These are phyloP conservation scores for Russula dissimulans DNA, from an alignment of 768 basidiomycete genomes.

Conservation along the genomic window DNA sequence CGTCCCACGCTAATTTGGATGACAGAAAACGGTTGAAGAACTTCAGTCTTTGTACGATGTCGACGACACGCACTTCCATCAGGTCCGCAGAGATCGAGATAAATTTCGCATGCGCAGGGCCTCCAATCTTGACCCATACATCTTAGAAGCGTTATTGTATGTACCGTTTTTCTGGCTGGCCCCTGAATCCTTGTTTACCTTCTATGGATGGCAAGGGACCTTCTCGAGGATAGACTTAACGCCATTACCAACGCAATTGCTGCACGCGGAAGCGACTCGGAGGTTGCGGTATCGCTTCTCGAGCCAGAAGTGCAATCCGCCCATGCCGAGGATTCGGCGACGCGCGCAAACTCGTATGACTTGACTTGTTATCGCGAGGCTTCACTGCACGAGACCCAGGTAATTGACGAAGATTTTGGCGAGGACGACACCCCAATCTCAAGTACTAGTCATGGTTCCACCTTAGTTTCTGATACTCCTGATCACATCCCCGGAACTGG, in stretches of 20 bases:
- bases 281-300: not conserved
- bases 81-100: conserved; percentile 5
- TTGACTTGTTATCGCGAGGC: not conserved
- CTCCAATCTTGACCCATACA: conserved; percentile 1
- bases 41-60: conserved; percentile 5
- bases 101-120: conserved; percentile 3
- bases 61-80: not conserved
- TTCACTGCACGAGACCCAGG: not conserved
- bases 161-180: not conserved
- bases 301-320: not conserved
- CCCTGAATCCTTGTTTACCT: not conserved
- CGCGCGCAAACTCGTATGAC: not conserved
- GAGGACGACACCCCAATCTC: not conserved
- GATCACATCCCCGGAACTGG: not conserved
- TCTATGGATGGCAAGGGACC: conserved; percentile 20
- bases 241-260: conserved; percentile 32
- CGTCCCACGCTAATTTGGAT: not conserved
- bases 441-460: conserved; percentile 5
- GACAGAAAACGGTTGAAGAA: not conserved
- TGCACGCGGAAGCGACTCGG: conserved; percentile 3
- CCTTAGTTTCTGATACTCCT: conserved; percentile 1
- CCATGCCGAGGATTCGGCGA: not conserved
- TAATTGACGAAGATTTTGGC: not conserved
- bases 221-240: conserved; percentile 31
- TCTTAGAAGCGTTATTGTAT: conserved; percentile 1